Percentiles rank a stretch among this genome's conserved stretches.
phyloP scores from a whole-genome alignment of 345 rosid species.

The Sisymbrium altissimum region DNA sequence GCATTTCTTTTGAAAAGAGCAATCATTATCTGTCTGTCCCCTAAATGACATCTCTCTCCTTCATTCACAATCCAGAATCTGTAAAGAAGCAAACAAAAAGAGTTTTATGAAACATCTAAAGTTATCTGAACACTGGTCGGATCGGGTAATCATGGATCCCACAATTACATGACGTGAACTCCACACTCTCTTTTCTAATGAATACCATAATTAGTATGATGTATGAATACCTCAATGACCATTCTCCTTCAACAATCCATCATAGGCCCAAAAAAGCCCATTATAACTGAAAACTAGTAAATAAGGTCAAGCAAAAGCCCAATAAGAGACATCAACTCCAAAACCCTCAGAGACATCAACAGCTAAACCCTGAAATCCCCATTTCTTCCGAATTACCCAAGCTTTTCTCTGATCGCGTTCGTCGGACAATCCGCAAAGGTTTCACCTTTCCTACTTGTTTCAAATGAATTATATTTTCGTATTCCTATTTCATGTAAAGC shows the following conservation, averaged over 20 bases:
- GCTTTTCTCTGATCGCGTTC: constrained; percentile 8
- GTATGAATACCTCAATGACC: too few relatives aligned
- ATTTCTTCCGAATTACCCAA: constrained; percentile 4
- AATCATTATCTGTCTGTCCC: neutral
- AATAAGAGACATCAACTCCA: neutral
- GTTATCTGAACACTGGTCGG: constrained; percentile 5
- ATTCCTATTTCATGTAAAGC: neutral
- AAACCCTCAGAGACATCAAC: constrained; percentile 22
- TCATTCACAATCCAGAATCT: neutral
- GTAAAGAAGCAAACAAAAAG: neutral
- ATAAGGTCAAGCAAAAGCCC: constrained; percentile 11
- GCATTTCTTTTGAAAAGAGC: constrained; percentile 11
- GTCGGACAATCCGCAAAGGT: constrained; percentile 27
- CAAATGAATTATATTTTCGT: neutral
- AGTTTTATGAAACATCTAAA: neutral
- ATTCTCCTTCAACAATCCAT: neutral
- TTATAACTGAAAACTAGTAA: neutral
- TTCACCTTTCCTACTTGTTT: constrained; percentile 7
- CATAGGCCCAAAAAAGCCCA: neutral
- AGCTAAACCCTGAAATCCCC: constrained; percentile 22
- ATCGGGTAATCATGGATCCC: constrained; percentile 29
- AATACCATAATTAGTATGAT: neutral
- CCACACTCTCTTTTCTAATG: constrained; percentile 8
- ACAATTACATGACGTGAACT: constrained; percentile 26
- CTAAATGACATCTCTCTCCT: neutral